Base-by-base conservation (phyloP, 192 early-diverging fungal genomes). In the Jimgerdemannia lactiflua region DNA sequence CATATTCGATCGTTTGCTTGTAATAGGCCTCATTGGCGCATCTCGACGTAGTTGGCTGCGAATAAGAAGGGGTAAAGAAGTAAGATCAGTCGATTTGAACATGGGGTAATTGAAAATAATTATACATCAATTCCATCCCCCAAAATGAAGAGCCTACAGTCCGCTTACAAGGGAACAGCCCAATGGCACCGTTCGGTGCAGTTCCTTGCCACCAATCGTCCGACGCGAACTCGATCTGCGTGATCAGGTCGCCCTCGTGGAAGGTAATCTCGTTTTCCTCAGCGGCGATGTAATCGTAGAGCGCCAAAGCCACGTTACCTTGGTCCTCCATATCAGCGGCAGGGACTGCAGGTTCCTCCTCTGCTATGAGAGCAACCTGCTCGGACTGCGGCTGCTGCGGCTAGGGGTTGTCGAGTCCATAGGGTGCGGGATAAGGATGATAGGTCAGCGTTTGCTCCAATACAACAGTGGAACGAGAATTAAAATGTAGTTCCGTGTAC, bases 261-360 rank as follows among this genome's bases (percentile, higher is more conserved):
- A 99, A 97, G 6, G 89, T 85, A 39, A 99, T 83, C 79, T 99
- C 97, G 79, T 96, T 95, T 6, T 90, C 91, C 74, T 97, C 96
- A 3, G 85, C 88, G 4, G 95, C 94, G 11, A 88, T 88, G 78
- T 96, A 99, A 70, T 96, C 95, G 78, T 95, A 99, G 19, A 92
- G 70, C 0, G 90, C 92, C 18, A 86, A 67, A 4, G 92, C 91
- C 11, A 86, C 77, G 20, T 82, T 79, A 39, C 76, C 78, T 9
- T 80, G 77, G 65, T 78, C 67, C 43, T 77, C 83, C 40, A 74
- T 71, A 70, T 77, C 71, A 2, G 74, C 42, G 49, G 64, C 72
- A 14, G 73, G 49, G 49, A 59, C 49, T 29, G 64, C 70, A 17
- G 74, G 77, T 7, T 73, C 43, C 6, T 82, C 41, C 10, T 66